Evolutionary conservation across 1,284 basidiomycete species (phyloP), one percentile per base, ranked within the genome.

Genomic region (Neotropicomus parvogracilis): DNA sequence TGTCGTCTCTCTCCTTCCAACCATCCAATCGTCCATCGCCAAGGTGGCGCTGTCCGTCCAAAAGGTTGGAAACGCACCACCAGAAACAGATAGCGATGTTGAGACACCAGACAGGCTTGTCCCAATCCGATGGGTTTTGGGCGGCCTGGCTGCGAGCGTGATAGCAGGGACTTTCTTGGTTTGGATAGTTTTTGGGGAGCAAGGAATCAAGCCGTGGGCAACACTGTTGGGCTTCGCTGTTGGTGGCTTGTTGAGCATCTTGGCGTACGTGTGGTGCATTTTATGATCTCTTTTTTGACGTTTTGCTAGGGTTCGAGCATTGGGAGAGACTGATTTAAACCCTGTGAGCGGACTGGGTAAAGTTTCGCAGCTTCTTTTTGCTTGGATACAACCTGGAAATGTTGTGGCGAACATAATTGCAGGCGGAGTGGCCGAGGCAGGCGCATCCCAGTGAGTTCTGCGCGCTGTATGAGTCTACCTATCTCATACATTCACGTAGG

Each of bases 391-490:
- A 64, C 95, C 95, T 0, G 90, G 92, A 27, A 95, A 94, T 61
- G 81, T 97, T 16, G 90, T 97, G 4, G 95, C 95, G 5, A 97
- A 97, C 63, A 88, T 98, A 60, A 91, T 98, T 48, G 95, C 95
- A 3, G 95, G 95, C 10, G 95, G 93, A 29, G 93, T 98, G 13
- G 88, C 93, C 6, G 95, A 98, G 71, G 95, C 95, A 24, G 95
- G 95, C 14, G 95, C 95, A 20, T 90, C 91, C 70, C 93, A 97
- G 83, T 91, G 62, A 58, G 84, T 71, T 32, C 34, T 28, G 24
- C 40, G n/a, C 28, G 39, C 9, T 33, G 1, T 42, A 8, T 3
- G 29, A 32, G 26, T 19, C 16, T 33, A 6, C 21, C 10, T 14
- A 5, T 42, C 14, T 48, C 39, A 54, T 40, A 28, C 33, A 28